A percentile compares a stretch with the other conserved stretches of the same genome.
Evolutionary conservation across 2,329 filamentous ascomycete species (phyloP).

Genomic region (Epichloe glyceriae): DNA sequence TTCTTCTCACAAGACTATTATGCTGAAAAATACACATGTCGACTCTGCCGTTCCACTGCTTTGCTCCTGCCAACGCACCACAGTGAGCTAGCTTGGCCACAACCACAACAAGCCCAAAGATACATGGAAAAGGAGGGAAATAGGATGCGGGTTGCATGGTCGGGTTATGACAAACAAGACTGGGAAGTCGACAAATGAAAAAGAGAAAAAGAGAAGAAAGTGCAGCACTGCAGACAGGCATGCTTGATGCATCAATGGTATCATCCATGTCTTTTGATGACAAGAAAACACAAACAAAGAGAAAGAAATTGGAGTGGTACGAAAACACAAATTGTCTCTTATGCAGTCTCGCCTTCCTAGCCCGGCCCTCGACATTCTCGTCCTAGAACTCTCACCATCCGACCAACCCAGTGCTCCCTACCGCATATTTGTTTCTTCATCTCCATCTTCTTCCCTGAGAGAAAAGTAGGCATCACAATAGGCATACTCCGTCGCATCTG

Average conservation of each 20-base stretch:
- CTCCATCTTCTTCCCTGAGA: background rate
- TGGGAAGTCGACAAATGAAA: constrained; percentile 10
- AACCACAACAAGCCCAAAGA: background rate
- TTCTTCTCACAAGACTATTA: background rate
- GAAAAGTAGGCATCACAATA: background rate
- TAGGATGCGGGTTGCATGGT: background rate
- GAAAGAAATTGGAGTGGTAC: constrained; percentile 6
- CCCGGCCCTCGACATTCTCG: background rate
- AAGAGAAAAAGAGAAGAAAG: constrained; percentile 9
- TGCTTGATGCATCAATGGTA: constrained; percentile 27
- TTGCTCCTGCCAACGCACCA: background rate
- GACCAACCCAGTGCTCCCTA: background rate
- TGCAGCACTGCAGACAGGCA: constrained; percentile 18
- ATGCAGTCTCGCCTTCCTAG: background rate
- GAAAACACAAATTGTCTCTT: background rate
- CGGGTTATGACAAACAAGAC: constrained; percentile 5
- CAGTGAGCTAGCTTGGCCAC: background rate
- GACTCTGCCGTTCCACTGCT: background rate
- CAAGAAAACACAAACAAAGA: constrained; percentile 18
- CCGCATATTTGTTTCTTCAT: background rate
- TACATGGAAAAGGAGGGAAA: background rate
- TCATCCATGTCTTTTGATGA: constrained; percentile 26
- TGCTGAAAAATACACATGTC: background rate
- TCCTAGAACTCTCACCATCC: background rate
- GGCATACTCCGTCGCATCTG: background rate